These are phyloP conservation scores for Aspergillus oerlinghausenensis DNA, from an alignment of 2,329 filamentous ascomycete genomes.

Conservation along the genomic window DNA sequence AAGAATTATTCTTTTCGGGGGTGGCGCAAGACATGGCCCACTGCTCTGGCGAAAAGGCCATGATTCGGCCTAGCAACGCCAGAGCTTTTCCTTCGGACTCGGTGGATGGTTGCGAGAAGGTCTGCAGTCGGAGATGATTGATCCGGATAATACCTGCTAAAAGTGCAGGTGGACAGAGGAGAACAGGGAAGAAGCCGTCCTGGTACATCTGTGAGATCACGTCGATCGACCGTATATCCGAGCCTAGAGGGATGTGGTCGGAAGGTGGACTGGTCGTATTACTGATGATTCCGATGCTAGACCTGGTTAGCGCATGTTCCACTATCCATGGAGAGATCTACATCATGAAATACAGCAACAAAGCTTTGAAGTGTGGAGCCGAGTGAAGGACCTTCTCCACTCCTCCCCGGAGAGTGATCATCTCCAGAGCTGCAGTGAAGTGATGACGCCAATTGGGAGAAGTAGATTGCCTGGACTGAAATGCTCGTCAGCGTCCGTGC, in stretches of 20 bases:
- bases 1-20: background rate
- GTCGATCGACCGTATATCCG: background rate
- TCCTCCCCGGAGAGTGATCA: constrained; percentile 4
- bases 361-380: background rate
- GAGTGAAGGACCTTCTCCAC: background rate
- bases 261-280: constrained; percentile 6
- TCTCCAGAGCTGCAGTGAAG: constrained; percentile 1
- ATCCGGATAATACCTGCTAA: constrained; percentile 2
- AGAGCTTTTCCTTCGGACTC: background rate
- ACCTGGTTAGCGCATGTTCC: background rate
- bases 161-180: constrained; percentile 3
- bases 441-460: constrained; percentile 6
- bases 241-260: constrained; percentile 1
- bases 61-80: constrained; percentile 3
- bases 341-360: constrained; percentile 6
- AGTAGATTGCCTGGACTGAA: background rate
- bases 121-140: constrained; percentile 5
- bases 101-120: background rate
- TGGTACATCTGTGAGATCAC: constrained; percentile 3
- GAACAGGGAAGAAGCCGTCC: constrained; percentile 1
- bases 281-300: constrained; percentile 4
- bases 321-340: background rate
- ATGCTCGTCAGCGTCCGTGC: too few species aligned
- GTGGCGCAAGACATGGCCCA: background rate
- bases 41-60: background rate